Percentiles rank a stretch among this genome's conserved stretches.
These are phyloP conservation scores for Plasmopara viticola DNA, from an alignment of 352 stramenopile genomes.

Conservation along the genomic window DNA sequence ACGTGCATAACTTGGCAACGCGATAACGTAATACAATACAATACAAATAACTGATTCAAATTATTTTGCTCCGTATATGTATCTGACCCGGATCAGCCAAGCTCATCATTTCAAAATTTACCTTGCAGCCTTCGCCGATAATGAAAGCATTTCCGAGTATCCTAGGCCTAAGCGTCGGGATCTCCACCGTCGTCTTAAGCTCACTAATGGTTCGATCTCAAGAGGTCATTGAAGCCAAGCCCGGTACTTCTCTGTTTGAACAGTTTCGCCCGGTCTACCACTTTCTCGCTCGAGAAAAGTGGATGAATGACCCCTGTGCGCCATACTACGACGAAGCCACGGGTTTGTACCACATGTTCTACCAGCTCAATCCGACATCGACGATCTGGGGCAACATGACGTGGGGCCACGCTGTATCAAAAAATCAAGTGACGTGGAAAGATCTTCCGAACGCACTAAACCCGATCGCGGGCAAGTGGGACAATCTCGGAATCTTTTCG, in stretches of 20 bases:
- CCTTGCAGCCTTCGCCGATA: no score
- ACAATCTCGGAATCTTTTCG: conserved; percentile 69
- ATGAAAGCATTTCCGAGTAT: no score
- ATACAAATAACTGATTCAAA: no score
- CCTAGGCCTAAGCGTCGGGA: no score
- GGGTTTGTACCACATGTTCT: conserved; percentile 74
- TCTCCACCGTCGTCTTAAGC: conserved; percentile 14
- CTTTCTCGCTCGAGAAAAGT: conserved; percentile 61
- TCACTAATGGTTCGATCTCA: conserved; percentile 8
- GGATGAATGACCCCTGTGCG: conserved; percentile 81
- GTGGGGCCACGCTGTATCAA: conserved; percentile 68
- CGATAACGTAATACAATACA: no score
- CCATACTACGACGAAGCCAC: conserved; percentile 63
- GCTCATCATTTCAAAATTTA: no score
- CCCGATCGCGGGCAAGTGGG: conserved; percentile 51
- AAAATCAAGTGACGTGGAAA: conserved; percentile 64
- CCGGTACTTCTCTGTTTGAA: conserved; percentile 36
- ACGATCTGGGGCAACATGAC: conserved; percentile 69
- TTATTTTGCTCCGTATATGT: no score
- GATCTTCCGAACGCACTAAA: conserved; percentile 57
- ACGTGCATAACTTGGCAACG: no score
- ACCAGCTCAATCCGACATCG: conserved; percentile 60
- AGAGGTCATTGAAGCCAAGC: conserved; percentile 22
- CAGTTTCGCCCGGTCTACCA: conserved; percentile 61
- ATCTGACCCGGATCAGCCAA: no score